phyloP scores from a whole-genome alignment of 148 eudicot genomes.

The Fagopyrum tataricum region DNA sequence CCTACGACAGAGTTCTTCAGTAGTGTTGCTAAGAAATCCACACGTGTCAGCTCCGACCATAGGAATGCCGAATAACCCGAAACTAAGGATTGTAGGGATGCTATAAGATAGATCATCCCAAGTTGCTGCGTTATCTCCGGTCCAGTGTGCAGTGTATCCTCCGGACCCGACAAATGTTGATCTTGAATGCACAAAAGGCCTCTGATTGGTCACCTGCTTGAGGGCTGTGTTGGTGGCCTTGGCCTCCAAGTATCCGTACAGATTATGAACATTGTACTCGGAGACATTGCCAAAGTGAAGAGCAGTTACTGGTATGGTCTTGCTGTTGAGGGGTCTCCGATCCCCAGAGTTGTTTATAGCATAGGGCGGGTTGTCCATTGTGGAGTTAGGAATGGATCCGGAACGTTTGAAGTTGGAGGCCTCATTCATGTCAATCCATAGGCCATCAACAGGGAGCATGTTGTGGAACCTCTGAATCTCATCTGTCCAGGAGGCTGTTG shows the following conservation, averaged over 20 bases:
- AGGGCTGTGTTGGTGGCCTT: constrained; percentile 39
- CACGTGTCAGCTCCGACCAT: constrained; percentile 58
- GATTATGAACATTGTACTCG: constrained; percentile 41
- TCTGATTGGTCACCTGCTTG: constrained; percentile 24
- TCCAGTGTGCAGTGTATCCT: constrained; percentile 49
- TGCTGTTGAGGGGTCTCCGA: constrained; percentile 23
- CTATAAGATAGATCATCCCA: constrained; percentile 41
- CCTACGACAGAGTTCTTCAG: constrained; percentile 52
- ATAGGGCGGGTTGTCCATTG: constrained; percentile 49
- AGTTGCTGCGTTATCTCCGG: constrained; percentile 48
- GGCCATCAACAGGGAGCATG: constrained; percentile 28
- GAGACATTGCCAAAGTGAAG: constrained; percentile 33
- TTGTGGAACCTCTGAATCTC: constrained; percentile 33
- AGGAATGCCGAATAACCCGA: constrained; percentile 45
- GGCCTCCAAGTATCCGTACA: constrained; percentile 45
- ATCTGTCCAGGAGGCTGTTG: constrained; percentile 34
- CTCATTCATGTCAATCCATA: constrained; percentile 51
- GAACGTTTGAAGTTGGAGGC: constrained; percentile 27
- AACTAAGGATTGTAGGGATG: constrained; percentile 36
- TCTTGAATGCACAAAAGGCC: constrained; percentile 40
- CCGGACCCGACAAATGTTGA: constrained; percentile 56
- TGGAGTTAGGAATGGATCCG: constrained; percentile 21
- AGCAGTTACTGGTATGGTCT: constrained; percentile 37
- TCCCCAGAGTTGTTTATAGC: constrained; percentile 34
- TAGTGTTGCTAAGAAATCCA: constrained; percentile 37